Evolutionary conservation across 2,329 filamentous ascomycete genomes (phyloP).

Genomic region (Botrytis porri): DNA sequence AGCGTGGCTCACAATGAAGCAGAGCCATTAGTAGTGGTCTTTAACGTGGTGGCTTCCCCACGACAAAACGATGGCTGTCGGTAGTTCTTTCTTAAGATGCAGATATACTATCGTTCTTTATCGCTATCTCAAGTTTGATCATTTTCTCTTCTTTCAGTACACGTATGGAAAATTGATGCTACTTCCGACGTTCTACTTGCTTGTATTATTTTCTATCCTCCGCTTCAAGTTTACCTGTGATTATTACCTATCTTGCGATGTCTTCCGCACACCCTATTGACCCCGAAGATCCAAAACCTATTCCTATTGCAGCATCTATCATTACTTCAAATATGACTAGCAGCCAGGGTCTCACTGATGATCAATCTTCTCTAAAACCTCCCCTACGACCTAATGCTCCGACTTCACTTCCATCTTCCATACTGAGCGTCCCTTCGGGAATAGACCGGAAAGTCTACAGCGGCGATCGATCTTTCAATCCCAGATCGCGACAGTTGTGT

Average conservation of each 20-base stretch:
- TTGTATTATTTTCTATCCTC: neutral
- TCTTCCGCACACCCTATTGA: neutral
- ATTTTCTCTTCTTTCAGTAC: neutral
- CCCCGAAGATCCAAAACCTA: neutral
- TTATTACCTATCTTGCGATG: neutral
- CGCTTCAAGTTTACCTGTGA: neutral
- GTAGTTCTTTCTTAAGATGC: neutral
- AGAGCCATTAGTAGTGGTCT: neutral
- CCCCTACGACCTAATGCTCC: conserved; percentile 6
- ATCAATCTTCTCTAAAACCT: neutral
- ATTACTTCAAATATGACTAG: neutral
- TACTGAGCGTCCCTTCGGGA: neutral
- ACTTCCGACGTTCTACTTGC: neutral
- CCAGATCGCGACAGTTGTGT: conserved; percentile 1
- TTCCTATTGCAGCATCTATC: neutral
- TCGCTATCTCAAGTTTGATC: neutral
- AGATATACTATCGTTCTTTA: too few species aligned
- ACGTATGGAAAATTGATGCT: neutral
- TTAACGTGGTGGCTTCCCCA: neutral
- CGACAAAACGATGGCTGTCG: neutral
- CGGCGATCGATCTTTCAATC: conserved; percentile 2
- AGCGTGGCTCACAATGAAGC: neutral
- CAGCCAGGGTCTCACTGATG: neutral
- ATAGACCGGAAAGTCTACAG: neutral
- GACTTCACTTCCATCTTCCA: neutral